Evolutionary conservation across 2,329 filamentous ascomycete genomes (phyloP).

Genomic region (Botrytis paeoniae): DNA sequence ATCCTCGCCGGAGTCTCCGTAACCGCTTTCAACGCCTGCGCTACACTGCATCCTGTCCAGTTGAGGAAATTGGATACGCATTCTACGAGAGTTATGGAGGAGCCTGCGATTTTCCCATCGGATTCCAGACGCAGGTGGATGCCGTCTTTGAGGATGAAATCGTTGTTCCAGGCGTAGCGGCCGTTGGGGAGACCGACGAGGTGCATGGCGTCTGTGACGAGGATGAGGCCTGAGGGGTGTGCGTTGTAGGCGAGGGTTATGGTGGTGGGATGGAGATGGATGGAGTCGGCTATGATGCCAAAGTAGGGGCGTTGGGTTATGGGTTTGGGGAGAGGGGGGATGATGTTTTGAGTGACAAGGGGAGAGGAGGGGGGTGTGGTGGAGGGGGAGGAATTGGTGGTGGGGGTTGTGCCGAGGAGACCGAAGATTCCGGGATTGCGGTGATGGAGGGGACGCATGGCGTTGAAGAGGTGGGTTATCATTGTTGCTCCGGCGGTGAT

Average conservation of each 20-base stretch:
- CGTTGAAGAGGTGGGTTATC: conserved; percentile 94
- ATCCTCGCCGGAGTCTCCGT: conserved; percentile 75
- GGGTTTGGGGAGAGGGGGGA: background rate
- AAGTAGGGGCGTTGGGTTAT: conserved; percentile 63
- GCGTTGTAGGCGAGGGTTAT: conserved; percentile 87
- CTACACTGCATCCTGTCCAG: conserved; percentile 67
- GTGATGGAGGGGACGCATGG: conserved; percentile 87
- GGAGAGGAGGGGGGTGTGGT: background rate
- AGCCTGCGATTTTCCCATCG: conserved; percentile 74
- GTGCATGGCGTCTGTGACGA: conserved; percentile 92
- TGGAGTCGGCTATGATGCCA: conserved; percentile 86
- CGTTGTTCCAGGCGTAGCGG: conserved; percentile 73
- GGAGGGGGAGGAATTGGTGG: conserved; percentile 18
- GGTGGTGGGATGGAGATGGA: conserved; percentile 83
- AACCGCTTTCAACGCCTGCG: conserved; percentile 67
- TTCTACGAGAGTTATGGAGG: conserved; percentile 71
- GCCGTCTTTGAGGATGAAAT: conserved; percentile 67
- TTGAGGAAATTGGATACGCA: conserved; percentile 79
- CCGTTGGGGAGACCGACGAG: conserved; percentile 82
- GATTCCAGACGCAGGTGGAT: conserved; percentile 72
- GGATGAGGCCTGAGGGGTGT: conserved; percentile 78
- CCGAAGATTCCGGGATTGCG: conserved; percentile 90
- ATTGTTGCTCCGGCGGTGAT: conserved; percentile 76
- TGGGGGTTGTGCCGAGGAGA: conserved; percentile 66
- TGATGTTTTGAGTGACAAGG: conserved; percentile 44